Evolutionary conservation across 176 grass and related monocot species (phyloP), one percentile per base, ranked within the genome.

Genomic region (Oryza glumipatula): DNA sequence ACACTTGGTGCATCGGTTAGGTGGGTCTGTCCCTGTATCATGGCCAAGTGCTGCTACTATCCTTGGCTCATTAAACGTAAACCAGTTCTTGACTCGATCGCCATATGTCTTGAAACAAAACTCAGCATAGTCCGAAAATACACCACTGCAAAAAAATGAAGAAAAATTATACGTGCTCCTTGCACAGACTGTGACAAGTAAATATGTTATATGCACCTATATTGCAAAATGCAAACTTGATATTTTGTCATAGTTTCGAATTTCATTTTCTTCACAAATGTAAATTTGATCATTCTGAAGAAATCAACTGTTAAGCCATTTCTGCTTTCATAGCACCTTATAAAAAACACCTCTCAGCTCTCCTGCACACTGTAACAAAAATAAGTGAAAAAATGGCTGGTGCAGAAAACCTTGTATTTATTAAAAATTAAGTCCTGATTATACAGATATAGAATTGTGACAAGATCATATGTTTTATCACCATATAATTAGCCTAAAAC

Each of bases 81-180:
- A 86, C 94, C 94, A 96, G 77, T 93, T 92, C 84, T 93, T 93
- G 60, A 96, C 78, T 60, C 91, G 92, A 85, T 96, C 84, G 0
- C 94, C 89, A 73, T 86, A 96, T 54, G 83, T 92, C 80, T 88
- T 89, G 86, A 96, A 96, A 85, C 94, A 93, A 70, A 93, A 90
- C 33, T 96, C 94, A 3, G 91, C 81, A 83, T 96, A 96, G 74
- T 89, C 85, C 17, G 80, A 48, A 69, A 89, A 96, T 88, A 79
- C 78, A 35, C 81, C 86, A 45, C 94, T 96, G 65, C 65, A 86
- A 72, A 79, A 44, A 44, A 71, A 77, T 38, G 2, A 24, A 69
- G 21, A 76, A 70, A 48, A 43, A 21, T 60, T 6, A 23, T 19
- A 10, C 5, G 48, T 72, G 3, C 19, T 66, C 19, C 32, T 30